Conservation (phyloP, 495 filamentous ascomycete species). For the Aspergillus wentii region DNA sequence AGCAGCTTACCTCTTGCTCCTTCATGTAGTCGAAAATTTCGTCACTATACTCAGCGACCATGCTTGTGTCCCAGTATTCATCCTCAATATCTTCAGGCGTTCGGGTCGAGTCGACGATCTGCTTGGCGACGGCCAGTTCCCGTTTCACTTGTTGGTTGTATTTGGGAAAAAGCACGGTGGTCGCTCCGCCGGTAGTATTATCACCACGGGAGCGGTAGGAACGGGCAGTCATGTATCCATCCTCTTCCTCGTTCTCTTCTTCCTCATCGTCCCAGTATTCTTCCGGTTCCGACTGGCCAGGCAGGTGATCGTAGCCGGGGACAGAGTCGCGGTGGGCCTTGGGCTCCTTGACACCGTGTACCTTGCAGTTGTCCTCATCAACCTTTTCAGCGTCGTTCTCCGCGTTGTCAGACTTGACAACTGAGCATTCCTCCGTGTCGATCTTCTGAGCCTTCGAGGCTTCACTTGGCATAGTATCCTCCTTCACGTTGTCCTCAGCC, state of each 20-base stretch:
- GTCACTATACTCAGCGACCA: conserved; percentile 94
- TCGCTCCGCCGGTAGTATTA: conserved; percentile 72
- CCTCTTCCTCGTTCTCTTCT: conserved; percentile 75
- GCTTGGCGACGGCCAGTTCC: conserved; percentile 67
- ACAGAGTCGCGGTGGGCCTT: conserved; percentile 12
- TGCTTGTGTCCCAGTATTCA: conserved; percentile 88
- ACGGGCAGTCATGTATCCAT: conserved; percentile 73
- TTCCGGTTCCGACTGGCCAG: conserved; percentile 52
- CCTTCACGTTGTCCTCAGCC: conserved; percentile 6
- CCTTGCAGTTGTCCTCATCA: conserved; percentile 25
- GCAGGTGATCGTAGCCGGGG: conserved; percentile 13
- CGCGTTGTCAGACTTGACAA: conserved; percentile 6
- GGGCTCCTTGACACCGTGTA: conserved; percentile 11
- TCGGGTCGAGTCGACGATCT: conserved; percentile 57
- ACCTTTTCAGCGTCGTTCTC: conserved; percentile 13
- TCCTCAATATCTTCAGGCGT: conserved; percentile 69
- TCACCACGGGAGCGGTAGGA: conserved; percentile 70
- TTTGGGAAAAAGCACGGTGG: conserved; percentile 68
- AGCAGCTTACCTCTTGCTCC: conserved; percentile 78
- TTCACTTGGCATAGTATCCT: conserved; percentile 3
- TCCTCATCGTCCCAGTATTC: conserved; percentile 77
- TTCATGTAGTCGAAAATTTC: conserved; percentile 94
- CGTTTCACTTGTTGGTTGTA: conserved; percentile 54
- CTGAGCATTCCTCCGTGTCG: conserved; percentile 12
- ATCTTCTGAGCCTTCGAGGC: conserved; percentile 7